A percentile compares a stretch with the other conserved stretches of the same genome.
Conservation (phyloP, 805 yeast species). For the Starmerella etchellsii region DNA sequence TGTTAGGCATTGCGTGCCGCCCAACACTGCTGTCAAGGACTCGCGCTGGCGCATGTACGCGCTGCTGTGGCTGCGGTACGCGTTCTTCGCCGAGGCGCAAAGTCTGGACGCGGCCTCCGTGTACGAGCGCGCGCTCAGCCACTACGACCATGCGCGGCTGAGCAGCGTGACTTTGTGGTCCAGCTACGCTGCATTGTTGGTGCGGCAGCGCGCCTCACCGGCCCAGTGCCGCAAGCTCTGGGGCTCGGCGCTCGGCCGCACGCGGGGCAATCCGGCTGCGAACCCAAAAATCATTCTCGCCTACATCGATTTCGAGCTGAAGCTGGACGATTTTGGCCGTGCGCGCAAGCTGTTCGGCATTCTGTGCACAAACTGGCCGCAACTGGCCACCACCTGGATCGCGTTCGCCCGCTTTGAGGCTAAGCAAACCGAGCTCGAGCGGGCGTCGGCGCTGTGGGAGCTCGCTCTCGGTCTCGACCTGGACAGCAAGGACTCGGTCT, state of each 20-base stretch:
- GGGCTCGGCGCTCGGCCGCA: constrained; percentile 59
- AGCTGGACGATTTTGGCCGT: constrained; percentile 66
- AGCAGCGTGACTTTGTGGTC: constrained; percentile 69
- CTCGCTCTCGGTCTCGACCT: constrained; percentile 31
- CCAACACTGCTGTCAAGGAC: constrained; percentile 25
- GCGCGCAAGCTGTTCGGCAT: constrained; percentile 61
- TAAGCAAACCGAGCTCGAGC: constrained; percentile 49
- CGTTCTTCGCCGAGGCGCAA: constrained; percentile 47
- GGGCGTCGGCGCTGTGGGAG: constrained; percentile 53
- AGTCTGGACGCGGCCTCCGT: constrained; percentile 32
- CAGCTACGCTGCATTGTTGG: constrained; percentile 54
- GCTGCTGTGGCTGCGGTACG: constrained; percentile 55
- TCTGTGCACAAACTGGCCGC: constrained; percentile 40
- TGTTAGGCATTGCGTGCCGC: constrained; percentile 30
- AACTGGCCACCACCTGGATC: constrained; percentile 38
- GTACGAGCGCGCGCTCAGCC: constrained; percentile 38
- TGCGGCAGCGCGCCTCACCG: constrained; percentile 42
- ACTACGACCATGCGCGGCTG: constrained; percentile 47
- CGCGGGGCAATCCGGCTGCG: constrained; percentile 27
- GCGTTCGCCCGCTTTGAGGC: constrained; percentile 59
- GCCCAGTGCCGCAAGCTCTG: constrained; percentile 48
- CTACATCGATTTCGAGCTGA: constrained; percentile 57
- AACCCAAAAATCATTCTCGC: constrained; percentile 38
- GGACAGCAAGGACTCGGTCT: constrained; percentile 24
- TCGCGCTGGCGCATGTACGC: constrained; percentile 56